Evolutionary conservation across 495 filamentous ascomycete genomes (phyloP).

Genomic region (Aspergillus saccharolyticus): DNA sequence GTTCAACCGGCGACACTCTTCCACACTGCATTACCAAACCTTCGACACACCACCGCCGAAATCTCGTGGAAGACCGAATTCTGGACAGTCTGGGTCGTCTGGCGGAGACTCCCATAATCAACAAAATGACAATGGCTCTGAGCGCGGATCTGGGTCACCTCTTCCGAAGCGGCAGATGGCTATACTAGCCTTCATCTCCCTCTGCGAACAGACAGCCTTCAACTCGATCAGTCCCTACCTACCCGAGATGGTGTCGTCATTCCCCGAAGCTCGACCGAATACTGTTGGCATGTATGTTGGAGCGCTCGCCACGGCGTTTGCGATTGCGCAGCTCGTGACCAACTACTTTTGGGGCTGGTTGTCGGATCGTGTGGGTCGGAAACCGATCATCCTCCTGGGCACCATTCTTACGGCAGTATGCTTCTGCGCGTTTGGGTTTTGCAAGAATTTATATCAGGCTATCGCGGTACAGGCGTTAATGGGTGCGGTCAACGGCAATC

Average conservation of each 20-base stretch:
- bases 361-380: conserved; percentile 84
- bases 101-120: conserved; percentile 27
- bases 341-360: conserved; percentile 94
- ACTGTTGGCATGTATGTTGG: conserved; percentile 87
- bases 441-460: conserved; percentile 74
- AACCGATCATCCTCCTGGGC: conserved; percentile 85
- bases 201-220: conserved; percentile 92
- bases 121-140: conserved; percentile 27
- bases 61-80: conserved; percentile 61
- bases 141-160: conserved; percentile 50
- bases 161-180: conserved; percentile 78
- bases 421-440: conserved; percentile 86
- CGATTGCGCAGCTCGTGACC: conserved; percentile 83
- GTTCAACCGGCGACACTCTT: conserved; percentile 55
- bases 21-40: conserved; percentile 83
- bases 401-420: conserved; percentile 74
- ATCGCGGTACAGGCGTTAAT: conserved; percentile 80
- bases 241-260: conserved; percentile 81
- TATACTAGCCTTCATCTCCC: conserved; percentile 79
- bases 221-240: conserved; percentile 97
- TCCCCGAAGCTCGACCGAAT: conserved; percentile 66
- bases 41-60: conserved; percentile 87
- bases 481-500: conserved; percentile 91
- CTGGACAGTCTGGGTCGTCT: conserved; percentile 42
- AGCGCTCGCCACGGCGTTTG: conserved; percentile 82